These are phyloP conservation scores for Rhizophora mangle DNA, from an alignment of 345 rosid genomes.

Conservation along the genomic window DNA sequence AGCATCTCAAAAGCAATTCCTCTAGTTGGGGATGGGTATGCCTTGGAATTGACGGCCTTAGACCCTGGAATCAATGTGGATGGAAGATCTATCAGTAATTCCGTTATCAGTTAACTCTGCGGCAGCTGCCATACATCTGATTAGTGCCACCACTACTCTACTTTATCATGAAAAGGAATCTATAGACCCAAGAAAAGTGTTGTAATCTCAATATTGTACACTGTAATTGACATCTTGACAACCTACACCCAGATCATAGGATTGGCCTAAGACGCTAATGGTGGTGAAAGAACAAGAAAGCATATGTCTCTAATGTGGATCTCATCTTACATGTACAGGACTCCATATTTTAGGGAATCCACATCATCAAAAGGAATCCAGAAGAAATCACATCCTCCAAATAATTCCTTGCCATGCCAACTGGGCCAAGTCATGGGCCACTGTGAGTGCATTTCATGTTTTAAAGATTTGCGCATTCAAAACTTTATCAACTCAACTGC, in stretches of 20 bases:
- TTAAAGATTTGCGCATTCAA: neutral
- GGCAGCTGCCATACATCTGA: neutral
- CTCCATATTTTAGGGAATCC: too few relatives aligned
- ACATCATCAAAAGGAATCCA: too few relatives aligned
- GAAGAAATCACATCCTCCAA: too few relatives aligned
- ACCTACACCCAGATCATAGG: neutral
- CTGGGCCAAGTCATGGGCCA: too few relatives aligned
- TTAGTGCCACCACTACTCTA: neutral
- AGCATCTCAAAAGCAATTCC: constrained; percentile 56
- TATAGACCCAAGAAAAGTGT: neutral
- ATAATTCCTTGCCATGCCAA: too few relatives aligned
- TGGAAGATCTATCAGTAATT: constrained; percentile 6
- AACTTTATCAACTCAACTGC: neutral
- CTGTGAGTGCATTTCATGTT: neutral
- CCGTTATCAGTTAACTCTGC: neutral
- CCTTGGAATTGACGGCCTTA: constrained; percentile 53
- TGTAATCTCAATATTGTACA: neutral
- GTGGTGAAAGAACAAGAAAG: too few relatives aligned
- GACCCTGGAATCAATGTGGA: constrained; percentile 43
- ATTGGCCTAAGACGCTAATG: neutral
- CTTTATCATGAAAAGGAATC: neutral
- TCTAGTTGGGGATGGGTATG: constrained; percentile 44
- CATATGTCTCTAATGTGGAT: too few relatives aligned
- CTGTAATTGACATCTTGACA: neutral
- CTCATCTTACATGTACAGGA: too few relatives aligned